Conservation (phyloP, 129 eudicot species). For the Chrysanthemum seticuspe region DNA sequence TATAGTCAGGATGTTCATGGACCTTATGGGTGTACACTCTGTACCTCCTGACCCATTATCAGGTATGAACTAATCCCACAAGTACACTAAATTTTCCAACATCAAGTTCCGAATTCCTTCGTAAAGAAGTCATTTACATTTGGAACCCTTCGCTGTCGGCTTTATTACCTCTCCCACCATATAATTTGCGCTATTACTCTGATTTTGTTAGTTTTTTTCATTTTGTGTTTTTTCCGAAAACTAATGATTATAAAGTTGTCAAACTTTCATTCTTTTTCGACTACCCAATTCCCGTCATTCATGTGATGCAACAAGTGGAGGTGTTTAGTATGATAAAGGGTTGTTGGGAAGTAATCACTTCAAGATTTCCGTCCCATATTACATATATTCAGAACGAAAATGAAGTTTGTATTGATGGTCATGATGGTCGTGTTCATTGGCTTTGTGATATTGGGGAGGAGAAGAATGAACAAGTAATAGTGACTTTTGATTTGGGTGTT, state of each 20-base stretch:
- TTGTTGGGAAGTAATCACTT: neutral
- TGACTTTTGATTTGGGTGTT: neutral
- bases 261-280: neutral
- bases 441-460: neutral
- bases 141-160: conserved; percentile 10
- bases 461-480: neutral
- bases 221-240: neutral
- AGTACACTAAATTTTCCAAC: no score
- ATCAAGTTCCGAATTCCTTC: no score
- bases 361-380: neutral
- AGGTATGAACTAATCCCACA: no score
- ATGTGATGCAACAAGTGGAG: neutral
- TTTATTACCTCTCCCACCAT: neutral
- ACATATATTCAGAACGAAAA: neutral
- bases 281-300: neutral
- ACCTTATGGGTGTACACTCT: no score
- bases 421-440: conserved; percentile 5
- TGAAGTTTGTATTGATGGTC: neutral
- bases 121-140: neutral
- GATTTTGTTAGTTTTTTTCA: neutral
- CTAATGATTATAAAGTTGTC: conserved; percentile 8
- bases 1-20: no score
- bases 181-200: neutral
- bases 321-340: neutral
- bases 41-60: no score